Percentiles rank a stretch among this genome's conserved stretches.
Evolutionary conservation across 768 basidiomycete species (phyloP).

Genomic region (Hirschioporus abietinus): DNA sequence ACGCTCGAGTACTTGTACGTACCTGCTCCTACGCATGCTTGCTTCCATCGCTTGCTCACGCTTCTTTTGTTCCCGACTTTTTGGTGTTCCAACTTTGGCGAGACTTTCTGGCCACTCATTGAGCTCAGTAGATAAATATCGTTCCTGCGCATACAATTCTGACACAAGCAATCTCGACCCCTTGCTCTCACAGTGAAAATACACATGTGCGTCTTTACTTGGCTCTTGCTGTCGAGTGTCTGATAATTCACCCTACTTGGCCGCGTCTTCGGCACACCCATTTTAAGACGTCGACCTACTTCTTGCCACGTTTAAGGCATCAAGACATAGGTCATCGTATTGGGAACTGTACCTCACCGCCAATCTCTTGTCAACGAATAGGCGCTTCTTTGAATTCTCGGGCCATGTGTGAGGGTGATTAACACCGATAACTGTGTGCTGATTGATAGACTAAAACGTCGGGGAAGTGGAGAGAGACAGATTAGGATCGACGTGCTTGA

Average conservation of each 20-base stretch:
- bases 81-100: not conserved
- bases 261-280: not conserved
- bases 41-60: slow-evolving; percentile 1
- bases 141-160: not conserved
- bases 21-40: not conserved
- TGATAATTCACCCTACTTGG: not conserved
- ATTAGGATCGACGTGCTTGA: not conserved
- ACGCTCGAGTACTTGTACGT: not conserved
- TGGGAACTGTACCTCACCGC: not conserved
- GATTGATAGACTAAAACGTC: not conserved
- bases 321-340: not conserved
- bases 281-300: not conserved
- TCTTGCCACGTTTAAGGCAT: not conserved
- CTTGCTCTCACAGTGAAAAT: slow-evolving; percentile 1
- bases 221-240: not conserved
- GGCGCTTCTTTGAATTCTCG: not conserved
- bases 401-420: slow-evolving; percentile 1
- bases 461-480: not conserved
- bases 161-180: not conserved
- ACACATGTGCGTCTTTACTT: not conserved
- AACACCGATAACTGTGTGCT: not conserved
- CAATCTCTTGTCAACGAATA: not conserved
- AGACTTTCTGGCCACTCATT: not conserved
- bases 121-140: not conserved
- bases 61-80: not conserved